Conservation (phyloP, 2,329 filamentous ascomycete species). For the Elsinoe australis region DNA sequence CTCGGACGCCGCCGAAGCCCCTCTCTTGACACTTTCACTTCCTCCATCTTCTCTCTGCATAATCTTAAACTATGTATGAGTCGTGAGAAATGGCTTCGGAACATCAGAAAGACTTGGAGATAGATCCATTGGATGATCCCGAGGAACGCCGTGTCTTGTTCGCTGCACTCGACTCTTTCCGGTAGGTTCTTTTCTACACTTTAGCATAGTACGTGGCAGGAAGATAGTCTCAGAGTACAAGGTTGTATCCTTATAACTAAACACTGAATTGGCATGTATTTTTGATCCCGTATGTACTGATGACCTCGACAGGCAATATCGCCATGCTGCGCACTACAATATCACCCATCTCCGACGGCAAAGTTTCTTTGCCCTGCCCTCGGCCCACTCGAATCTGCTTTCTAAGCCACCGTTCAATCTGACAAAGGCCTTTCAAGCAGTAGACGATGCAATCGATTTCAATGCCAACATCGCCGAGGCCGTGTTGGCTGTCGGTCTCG, state of each 20-base stretch:
- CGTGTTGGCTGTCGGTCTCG: conserved; percentile 64
- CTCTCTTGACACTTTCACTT: not conserved
- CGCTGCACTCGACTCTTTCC: conserved; percentile 78
- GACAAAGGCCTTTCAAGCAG: conserved; percentile 65
- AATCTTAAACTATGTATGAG: no score
- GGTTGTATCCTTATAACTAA: not conserved
- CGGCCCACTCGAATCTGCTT: conserved; percentile 74
- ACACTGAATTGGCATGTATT: not conserved
- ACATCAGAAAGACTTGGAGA: conserved; percentile 50
- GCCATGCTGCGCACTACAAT: conserved; percentile 77
- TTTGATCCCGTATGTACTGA: not conserved
- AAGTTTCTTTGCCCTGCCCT: conserved; percentile 85
- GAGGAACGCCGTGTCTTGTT: conserved; percentile 77
- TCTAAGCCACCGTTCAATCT: conserved; percentile 75
- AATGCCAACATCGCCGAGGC: conserved; percentile 77
- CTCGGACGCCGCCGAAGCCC: no score
- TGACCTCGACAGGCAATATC: conserved; percentile 48
- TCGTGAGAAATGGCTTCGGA: not conserved
- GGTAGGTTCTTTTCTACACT: conserved; percentile 47
- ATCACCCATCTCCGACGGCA: conserved; percentile 84
- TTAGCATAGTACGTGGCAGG: not conserved
- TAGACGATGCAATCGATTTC: conserved; percentile 80
- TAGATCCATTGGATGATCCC: conserved; percentile 61
- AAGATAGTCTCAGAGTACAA: not conserved
- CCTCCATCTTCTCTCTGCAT: no score